These are phyloP conservation scores for Chrysanthemum lavandulifolium DNA, from an alignment of 129 eudicot species.

Conservation along the genomic window DNA sequence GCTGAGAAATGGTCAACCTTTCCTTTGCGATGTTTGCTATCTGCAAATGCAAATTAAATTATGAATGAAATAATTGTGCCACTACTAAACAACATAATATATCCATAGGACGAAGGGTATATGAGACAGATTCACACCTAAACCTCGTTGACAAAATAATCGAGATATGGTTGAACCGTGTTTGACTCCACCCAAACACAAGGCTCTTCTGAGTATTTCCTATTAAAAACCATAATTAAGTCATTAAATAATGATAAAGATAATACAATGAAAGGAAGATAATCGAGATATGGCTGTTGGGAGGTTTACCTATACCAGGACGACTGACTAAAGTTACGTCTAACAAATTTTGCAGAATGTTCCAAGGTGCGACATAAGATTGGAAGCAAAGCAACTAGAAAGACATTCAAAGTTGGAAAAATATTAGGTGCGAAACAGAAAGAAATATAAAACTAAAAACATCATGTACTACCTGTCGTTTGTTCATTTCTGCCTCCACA, in stretches of 20 bases:
- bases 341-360: conserved; percentile 72
- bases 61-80: no score
- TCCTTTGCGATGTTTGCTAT: no score
- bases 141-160: no score
- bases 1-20: no score
- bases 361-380: conserved; percentile 73
- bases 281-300: not conserved
- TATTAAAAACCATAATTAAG: conserved; percentile 38
- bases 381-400: conserved; percentile 90
- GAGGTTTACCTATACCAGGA: conserved; percentile 67
- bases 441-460: not conserved
- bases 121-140: no score
- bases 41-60: no score
- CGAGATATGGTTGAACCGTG: conserved; percentile 2
- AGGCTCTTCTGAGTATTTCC: conserved; percentile 88
- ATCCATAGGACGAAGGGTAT: no score
- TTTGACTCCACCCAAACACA: conserved; percentile 98
- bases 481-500: no score
- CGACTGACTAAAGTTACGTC: conserved; percentile 76
- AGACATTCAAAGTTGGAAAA: conserved; percentile 16
- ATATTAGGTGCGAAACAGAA: not conserved
- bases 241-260: not conserved
- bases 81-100: no score
- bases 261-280: not conserved
- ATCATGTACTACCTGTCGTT: conserved; percentile 20